Evolutionary conservation across 495 filamentous ascomycete species (phyloP), one percentile per base, ranked within the genome.

Genomic region (Penicillium silybi): DNA sequence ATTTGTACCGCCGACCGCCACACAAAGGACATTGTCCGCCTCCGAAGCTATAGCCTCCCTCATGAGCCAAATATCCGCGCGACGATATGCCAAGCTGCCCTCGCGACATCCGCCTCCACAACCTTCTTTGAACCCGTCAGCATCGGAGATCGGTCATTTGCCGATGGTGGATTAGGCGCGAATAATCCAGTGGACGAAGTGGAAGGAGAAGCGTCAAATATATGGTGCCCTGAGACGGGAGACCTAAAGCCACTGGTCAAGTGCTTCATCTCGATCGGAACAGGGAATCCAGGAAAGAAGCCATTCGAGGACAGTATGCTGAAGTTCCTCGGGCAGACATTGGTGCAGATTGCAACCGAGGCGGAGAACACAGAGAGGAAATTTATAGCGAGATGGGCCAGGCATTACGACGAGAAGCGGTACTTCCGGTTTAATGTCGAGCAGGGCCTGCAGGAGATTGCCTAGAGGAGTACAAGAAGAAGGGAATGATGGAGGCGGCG

Each of bases 351-450:
- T 40, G 46, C 19, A 41, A 72, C 67, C 10, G 55, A 70, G 46
- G 71, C 68, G 10, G 64, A 71, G 56, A 43, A 54, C 0, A 71
- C 64, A 6, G 64, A 59, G 43, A 56, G 59, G 35, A 56, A 44
- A 35, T 69, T 74, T 38, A 58, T 68, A 2, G 58, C 40, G 10
- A 57, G 50, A 20, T 67, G 46, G 56, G 53, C 25, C 42, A 58
- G 17, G 16, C 56, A 58, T 40, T 55, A 26, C 23, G 45, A 39
- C 13, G 17, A 26, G 0, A 49, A 54, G 10, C 57, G 59, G 19
- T 79, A 77, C 40, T 73, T 67, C 53, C 71, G 77, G 4, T 72
- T 79, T 39, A 78, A 77, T 58, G 75, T 78, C 15, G 63, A 73
- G 9, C 61, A 73, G 43, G 72, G 74, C 2, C 56, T 79, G 13